Percentiles rank a stretch among this genome's conserved stretches.
phyloP scores from a whole-genome alignment of 305 asterid species.

The Ilex paraguariensis region DNA sequence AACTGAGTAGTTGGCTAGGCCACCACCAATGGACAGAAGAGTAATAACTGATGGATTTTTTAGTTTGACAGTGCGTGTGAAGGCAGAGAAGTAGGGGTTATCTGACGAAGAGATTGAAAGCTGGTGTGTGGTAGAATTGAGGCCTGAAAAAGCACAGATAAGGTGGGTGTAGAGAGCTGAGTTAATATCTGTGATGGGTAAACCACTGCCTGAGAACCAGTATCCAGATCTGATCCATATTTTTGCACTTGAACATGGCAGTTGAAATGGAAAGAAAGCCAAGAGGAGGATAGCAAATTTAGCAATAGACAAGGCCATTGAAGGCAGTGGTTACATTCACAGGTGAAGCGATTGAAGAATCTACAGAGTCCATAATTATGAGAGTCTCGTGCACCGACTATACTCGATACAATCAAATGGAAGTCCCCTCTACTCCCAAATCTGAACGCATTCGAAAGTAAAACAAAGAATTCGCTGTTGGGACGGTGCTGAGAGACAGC shows the following conservation, averaged over 20 bases:
- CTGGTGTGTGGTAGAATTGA: constrained; percentile 17
- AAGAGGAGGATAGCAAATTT: no score
- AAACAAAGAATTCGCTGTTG: no score
- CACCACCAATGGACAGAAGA: constrained; percentile 25
- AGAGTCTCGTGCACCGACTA: no score
- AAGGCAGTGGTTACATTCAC: no score
- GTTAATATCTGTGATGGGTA: constrained; percentile 18
- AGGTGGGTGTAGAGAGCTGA: constrained; percentile 30
- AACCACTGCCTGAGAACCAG: constrained; percentile 27
- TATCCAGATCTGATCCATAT: constrained; percentile 34
- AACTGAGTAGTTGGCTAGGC: constrained; percentile 1
- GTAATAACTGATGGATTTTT: constrained; percentile 29
- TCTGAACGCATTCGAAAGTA: no score
- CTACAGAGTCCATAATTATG: no score
- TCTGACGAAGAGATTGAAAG: constrained; percentile 12
- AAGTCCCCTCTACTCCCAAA: no score
- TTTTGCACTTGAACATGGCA: not conserved
- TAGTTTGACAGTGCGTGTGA: constrained; percentile 19
- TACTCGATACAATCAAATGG: no score
- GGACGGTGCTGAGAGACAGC: no score
- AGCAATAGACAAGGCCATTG: no score
- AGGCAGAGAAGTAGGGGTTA: constrained; percentile 21
- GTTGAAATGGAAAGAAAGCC: no score
- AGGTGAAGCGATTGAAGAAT: no score
- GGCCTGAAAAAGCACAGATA: constrained; percentile 19